A percentile compares a stretch with the other conserved stretches of the same genome.
Conservation (phyloP, 1,284 basidiomycete genomes). For the Gomphus bonarii region DNA sequence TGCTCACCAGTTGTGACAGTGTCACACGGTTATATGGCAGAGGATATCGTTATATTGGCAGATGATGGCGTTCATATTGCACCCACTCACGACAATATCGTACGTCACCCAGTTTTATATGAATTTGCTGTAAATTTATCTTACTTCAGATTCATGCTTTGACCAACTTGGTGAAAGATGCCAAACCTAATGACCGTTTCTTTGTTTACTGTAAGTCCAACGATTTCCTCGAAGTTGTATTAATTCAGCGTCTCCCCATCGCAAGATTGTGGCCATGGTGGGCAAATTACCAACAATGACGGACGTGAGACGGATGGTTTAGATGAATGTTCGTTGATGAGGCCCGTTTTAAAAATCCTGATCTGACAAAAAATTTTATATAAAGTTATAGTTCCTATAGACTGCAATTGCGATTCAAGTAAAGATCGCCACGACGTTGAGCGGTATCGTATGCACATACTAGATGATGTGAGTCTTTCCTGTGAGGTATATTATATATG, state of each 20-base stretch:
- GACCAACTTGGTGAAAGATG: constrained; percentile 11
- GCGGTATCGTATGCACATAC: not conserved
- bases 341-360: not conserved
- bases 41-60: not conserved
- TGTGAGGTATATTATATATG: not conserved
- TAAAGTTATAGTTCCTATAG: not conserved
- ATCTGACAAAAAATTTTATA: not conserved
- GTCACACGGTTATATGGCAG: not conserved
- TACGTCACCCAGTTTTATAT: not conserved
- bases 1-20: not conserved
- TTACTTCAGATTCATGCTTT: constrained; percentile 11
- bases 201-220: constrained; percentile 15
- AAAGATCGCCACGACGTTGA: not conserved
- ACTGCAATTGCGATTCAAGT: not conserved
- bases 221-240: not conserved
- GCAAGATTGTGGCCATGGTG: not conserved
- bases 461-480: not conserved
- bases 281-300: not conserved
- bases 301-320: not conserved
- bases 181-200: constrained; percentile 13
- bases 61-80: not conserved
- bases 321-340: not conserved
- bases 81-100: not conserved
- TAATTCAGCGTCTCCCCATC: not conserved
- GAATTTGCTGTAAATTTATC: no score